Evolutionary conservation across 495 filamentous ascomycete genomes (phyloP).

Genomic region (Penicillium egyptiacum): DNA sequence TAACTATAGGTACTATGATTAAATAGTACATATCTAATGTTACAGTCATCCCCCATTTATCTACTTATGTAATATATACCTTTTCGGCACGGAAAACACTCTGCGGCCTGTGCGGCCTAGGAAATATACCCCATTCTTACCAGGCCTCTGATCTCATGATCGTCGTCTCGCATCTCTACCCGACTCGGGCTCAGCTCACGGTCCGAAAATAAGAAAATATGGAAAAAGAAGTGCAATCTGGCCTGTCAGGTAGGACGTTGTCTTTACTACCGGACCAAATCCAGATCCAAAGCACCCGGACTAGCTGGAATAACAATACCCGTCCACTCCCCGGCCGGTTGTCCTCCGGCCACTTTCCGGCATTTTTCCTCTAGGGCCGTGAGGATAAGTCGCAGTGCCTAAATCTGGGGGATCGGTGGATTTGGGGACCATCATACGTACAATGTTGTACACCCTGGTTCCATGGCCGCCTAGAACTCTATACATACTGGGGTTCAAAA

Average conservation of each 20-base stretch:
- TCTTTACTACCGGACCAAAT: slow-evolving; percentile 10
- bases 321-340: slow-evolving; percentile 5
- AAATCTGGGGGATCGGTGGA: slow-evolving; percentile 15
- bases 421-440: not conserved
- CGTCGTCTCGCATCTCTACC: slow-evolving; percentile 11
- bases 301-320: slow-evolving; percentile 23
- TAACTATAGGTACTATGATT: not conserved
- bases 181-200: slow-evolving; percentile 14
- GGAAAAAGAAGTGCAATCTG: not conserved
- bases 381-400: not conserved
- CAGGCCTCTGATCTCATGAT: slow-evolving; percentile 20
- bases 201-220: slow-evolving; percentile 12
- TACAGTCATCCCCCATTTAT: not conserved
- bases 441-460: not conserved
- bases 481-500: not conserved
- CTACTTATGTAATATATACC: not conserved
- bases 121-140: slow-evolving; percentile 3
- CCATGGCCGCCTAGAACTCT: not conserved
- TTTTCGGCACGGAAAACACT: not conserved
- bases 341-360: slow-evolving; percentile 16
- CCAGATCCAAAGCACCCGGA: slow-evolving; percentile 6
- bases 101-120: slow-evolving; percentile 13
- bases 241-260: slow-evolving; percentile 7
- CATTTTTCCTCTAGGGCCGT: not conserved
- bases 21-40: not conserved